A percentile compares a stretch with the other conserved stretches of the same genome.
Evolutionary conservation across 148 eudicot species (phyloP).

Genomic region (Selenicereus undatus): DNA sequence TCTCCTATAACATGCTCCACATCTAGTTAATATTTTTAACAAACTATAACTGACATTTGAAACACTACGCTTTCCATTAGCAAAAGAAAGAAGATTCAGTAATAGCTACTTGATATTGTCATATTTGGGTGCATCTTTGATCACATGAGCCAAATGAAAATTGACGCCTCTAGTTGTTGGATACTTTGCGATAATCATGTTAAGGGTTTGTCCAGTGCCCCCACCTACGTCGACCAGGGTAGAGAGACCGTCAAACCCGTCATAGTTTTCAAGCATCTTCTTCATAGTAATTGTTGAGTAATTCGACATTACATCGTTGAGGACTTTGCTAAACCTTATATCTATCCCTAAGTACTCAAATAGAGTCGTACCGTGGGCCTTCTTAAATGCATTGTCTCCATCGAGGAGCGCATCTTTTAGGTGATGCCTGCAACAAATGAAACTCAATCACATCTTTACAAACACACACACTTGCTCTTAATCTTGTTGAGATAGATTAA

Average conservation of each 20-base stretch:
- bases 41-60: too few species aligned
- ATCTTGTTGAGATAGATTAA: neutral
- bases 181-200: neutral
- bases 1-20: neutral
- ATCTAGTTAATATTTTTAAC: neutral
- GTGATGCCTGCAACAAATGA: slow-evolving; percentile 13
- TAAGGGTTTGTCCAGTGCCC: neutral
- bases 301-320: slow-evolving; percentile 26
- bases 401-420: slow-evolving; percentile 30
- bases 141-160: neutral
- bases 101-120: too few species aligned
- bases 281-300: slow-evolving; percentile 9
- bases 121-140: neutral
- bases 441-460: neutral
- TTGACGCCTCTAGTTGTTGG: neutral
- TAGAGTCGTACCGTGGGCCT: slow-evolving; percentile 29
- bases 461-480: neutral
- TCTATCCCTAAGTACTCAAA: slow-evolving; percentile 30
- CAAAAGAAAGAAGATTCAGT: too few species aligned
- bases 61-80: too few species aligned
- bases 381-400: slow-evolving; percentile 33
- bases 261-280: slow-evolving; percentile 22
- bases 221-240: slow-evolving; percentile 22
- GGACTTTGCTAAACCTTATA: slow-evolving; percentile 30
- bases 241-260: neutral